Evolutionary conservation across 2,329 filamentous ascomycete species (phyloP), one percentile per base, ranked within the genome.

Genomic region (Stylonectria norvegica): DNA sequence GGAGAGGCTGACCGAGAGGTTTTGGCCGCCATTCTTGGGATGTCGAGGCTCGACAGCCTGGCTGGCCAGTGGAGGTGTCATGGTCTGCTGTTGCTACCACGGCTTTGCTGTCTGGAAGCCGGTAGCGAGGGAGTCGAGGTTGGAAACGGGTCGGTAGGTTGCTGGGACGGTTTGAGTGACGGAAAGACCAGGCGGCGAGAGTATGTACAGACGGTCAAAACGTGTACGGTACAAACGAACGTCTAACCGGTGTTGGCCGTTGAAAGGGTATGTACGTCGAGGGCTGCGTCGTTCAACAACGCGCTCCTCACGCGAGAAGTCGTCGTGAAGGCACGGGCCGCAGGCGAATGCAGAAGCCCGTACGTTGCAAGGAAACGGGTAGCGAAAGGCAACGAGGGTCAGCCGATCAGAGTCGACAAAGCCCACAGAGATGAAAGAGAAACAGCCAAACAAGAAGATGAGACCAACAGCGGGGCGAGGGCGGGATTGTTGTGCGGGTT

Each of bases 1-100:
- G 32, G 69, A 66, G 40, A 70, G 70, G 49, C 70, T 73, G 47
- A 75, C 69, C 15, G 71, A 68, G 33, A 75, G 65, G 43, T 65
- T 71, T 59, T 65, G 61, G 16, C 56, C 57, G 16, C 56, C 57
- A 35, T 59, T 58, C 40, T 56, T 59, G 30, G 59, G 53, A 20
- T 57, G 63, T 38, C 60, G 59, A 47, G 61, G 52, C 56, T 67
- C 61, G 29, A 56, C 65, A 60, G 50, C 64, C 62, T 64, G 68
- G 61, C 52, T 55, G 31, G 52, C 54, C 35, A 65, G 64, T 35
- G 64, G 64, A 47, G 62, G 57, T 49, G 65, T 63, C 67, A 69
- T 70, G 58, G 38, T 47, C 8, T 7, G 55, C 42, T 32, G 38
- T 42, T 12, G 22, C 12, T 7, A 8, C 8, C 22, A 8, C 22